Evolutionary conservation across 371 early-diverging fungal genomes (phyloP).

Genomic region (Apophysomyces elegans): DNA sequence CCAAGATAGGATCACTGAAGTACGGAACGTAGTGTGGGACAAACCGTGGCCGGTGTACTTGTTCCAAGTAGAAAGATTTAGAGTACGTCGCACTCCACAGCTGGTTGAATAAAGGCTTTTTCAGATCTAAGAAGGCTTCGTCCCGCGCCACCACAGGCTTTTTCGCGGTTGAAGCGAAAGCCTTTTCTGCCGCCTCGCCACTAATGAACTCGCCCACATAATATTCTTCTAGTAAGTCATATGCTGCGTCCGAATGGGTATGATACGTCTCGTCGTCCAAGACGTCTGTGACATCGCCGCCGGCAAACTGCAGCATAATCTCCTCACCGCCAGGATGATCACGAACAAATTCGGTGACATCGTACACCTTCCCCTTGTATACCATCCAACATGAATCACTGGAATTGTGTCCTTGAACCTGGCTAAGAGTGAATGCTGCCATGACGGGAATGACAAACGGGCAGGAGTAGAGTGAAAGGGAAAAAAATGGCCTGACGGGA

Average conservation of each 20-base stretch:
- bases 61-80: slow-evolving; percentile 85
- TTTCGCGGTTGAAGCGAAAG: slow-evolving; percentile 1
- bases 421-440: slow-evolving; percentile 4
- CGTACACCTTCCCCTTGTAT: slow-evolving; percentile 75
- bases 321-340: slow-evolving; percentile 86
- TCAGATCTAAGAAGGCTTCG: slow-evolving; percentile 83
- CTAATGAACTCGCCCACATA: slow-evolving; percentile 70
- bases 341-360: slow-evolving; percentile 75
- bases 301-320: slow-evolving; percentile 76
- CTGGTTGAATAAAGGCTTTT: slow-evolving; percentile 85
- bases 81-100: slow-evolving; percentile 77
- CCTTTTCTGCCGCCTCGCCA: background rate
- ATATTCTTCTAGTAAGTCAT: slow-evolving; percentile 81
- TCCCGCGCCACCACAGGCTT: slow-evolving; percentile 37
- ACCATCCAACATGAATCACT: slow-evolving; percentile 64
- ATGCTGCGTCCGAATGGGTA: slow-evolving; percentile 85
- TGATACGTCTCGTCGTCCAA: slow-evolving; percentile 80
- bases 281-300: slow-evolving; percentile 68
- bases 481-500: slow-evolving; percentile 1
- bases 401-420: slow-evolving; percentile 24
- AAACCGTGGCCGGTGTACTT: slow-evolving; percentile 88
- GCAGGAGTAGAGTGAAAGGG: background rate
- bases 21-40: slow-evolving; percentile 67
- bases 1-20: slow-evolving; percentile 74
- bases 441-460: background rate